Evolutionary conservation across 2,329 filamentous ascomycete genomes (phyloP).

Genomic region (Talaromyces funiculosus): DNA sequence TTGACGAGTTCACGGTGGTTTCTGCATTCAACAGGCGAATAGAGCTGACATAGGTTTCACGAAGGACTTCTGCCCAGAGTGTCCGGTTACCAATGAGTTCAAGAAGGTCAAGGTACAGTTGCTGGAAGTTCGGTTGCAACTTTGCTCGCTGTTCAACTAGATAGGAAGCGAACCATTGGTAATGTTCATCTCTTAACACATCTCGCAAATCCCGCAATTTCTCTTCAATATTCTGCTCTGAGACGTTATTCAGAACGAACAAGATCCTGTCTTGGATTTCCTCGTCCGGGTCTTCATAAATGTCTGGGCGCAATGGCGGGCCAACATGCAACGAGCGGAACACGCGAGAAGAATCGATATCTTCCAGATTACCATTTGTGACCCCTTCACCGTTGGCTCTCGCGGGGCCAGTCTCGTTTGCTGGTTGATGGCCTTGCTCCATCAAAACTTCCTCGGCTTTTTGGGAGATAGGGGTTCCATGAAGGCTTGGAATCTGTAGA

Average conservation of each 20-base stretch:
- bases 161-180: constrained; percentile 95
- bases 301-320: constrained; percentile 54
- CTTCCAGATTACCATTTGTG: constrained; percentile 63
- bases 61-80: constrained; percentile 82
- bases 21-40: constrained; percentile 86
- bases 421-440: constrained; percentile 56
- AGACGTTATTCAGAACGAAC: constrained; percentile 95
- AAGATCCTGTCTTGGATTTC: constrained; percentile 88
- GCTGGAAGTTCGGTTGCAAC: constrained; percentile 93
- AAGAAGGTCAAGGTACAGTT: constrained; percentile 84
- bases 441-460: constrained; percentile 76
- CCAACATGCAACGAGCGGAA: constrained; percentile 78
- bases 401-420: constrained; percentile 49
- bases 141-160: constrained; percentile 94
- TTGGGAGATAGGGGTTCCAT: constrained; percentile 76
- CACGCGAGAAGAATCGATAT: constrained; percentile 61
- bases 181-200: constrained; percentile 71
- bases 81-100: constrained; percentile 71
- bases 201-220: constrained; percentile 79
- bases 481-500: constrained; percentile 72
- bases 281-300: constrained; percentile 76
- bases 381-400: constrained; percentile 44
- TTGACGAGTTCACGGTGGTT: constrained; percentile 72
- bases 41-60: constrained; percentile 86
- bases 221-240: constrained; percentile 75